Evolutionary conservation across 2,329 filamentous ascomycete species (phyloP).

Genomic region (Calonectria hongkongensis): DNA sequence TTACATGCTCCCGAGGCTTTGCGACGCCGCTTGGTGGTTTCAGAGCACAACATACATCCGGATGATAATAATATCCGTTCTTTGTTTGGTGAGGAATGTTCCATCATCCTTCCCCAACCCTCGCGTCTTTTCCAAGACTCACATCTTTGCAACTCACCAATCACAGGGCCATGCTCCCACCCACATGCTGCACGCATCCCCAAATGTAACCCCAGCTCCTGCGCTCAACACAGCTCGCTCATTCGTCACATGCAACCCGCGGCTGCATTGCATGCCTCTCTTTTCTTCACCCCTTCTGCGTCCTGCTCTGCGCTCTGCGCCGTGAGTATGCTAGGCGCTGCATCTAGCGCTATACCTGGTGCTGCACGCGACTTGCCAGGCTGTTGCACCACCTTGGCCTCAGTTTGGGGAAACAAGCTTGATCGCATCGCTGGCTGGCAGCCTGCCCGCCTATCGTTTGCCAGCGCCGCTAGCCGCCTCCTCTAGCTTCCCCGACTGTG

Average conservation of each 20-base stretch:
- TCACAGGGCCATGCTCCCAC: constrained; percentile 17
- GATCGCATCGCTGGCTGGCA: constrained; percentile 1
- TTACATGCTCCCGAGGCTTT: constrained; percentile 10
- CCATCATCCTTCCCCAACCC: constrained; percentile 16
- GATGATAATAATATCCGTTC: background rate
- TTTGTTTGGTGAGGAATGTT: constrained; percentile 27
- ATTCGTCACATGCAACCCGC: constrained; percentile 31
- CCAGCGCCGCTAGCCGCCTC: constrained; percentile 12
- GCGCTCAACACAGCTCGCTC: constrained; percentile 17
- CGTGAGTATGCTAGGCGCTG: background rate
- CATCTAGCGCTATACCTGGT: background rate
- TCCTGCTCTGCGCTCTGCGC: constrained; percentile 10
- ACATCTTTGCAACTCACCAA: constrained; percentile 7
- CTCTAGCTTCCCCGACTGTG: constrained; percentile 13
- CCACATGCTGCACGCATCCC: constrained; percentile 29
- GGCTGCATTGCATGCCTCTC: constrained; percentile 32
- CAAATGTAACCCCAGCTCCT: constrained; percentile 1
- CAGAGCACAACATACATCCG: background rate
- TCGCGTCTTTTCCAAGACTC: constrained; percentile 13
- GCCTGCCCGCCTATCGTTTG: constrained; percentile 17
- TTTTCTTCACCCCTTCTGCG: background rate
- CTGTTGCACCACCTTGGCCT: background rate
- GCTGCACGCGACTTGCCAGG: constrained; percentile 3
- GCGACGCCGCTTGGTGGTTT: background rate
- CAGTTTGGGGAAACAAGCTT: constrained; percentile 28